Percentiles rank a stretch among this genome's conserved stretches.
Conservation (phyloP, 352 stramenopile genomes). For the Globisporangium spinosum region DNA sequence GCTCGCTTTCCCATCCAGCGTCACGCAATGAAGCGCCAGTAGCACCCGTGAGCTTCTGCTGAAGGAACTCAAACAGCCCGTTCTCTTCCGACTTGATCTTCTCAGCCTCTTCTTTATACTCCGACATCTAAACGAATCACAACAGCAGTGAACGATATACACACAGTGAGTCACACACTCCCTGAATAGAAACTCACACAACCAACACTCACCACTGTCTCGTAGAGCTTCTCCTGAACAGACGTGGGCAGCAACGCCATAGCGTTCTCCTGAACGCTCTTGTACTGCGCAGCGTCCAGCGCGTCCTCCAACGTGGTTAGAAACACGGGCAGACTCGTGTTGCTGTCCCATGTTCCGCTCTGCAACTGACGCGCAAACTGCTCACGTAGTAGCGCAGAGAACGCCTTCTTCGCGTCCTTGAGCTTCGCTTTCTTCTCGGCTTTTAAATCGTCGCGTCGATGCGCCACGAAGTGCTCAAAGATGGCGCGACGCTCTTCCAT, state of each 20-base stretch:
- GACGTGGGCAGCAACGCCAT: slow-evolving; percentile 37
- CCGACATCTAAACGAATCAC: slow-evolving; percentile 7
- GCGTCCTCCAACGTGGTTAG: slow-evolving; percentile 44
- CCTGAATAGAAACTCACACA: not conserved
- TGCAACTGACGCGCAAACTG: slow-evolving; percentile 32
- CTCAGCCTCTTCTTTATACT: slow-evolving; percentile 24
- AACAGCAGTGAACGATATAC: not conserved
- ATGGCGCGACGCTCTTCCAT: slow-evolving; percentile 79
- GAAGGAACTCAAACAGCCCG: slow-evolving; percentile 30
- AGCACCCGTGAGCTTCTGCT: slow-evolving; percentile 24
- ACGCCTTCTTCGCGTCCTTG: slow-evolving; percentile 54
- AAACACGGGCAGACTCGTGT: slow-evolving; percentile 51
- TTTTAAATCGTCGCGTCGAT: slow-evolving; percentile 73
- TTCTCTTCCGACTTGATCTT: slow-evolving; percentile 21
- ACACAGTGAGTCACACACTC: not conserved
- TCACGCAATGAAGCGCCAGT: slow-evolving; percentile 12
- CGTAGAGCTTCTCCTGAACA: slow-evolving; percentile 53
- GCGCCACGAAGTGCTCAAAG: slow-evolving; percentile 76
- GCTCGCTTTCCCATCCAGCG: slow-evolving; percentile 10
- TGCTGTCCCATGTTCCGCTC: slow-evolving; percentile 38
- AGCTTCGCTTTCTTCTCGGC: slow-evolving; percentile 73
- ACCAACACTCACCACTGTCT: slow-evolving; percentile 27
- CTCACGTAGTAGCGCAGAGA: slow-evolving; percentile 40
- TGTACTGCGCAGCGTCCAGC: slow-evolving; percentile 27
- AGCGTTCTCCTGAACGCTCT: slow-evolving; percentile 36